phyloP scores from a whole-genome alignment of 2,329 filamentous ascomycete genomes.

The Alternaria incomplexa region DNA sequence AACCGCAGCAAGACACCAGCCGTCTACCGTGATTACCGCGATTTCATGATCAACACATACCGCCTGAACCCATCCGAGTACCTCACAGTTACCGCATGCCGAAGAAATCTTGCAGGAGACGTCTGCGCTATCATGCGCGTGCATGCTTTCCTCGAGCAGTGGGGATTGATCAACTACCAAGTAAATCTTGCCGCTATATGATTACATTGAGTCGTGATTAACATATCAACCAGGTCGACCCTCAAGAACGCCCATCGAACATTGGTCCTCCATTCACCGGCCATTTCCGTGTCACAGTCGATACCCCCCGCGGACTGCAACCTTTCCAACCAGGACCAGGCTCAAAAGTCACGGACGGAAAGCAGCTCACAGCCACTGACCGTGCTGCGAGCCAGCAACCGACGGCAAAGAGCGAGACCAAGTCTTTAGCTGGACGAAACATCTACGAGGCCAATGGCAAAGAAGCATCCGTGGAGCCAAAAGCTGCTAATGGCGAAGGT shows the following conservation, averaged over 20 bases:
- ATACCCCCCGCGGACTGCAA: slow-evolving; percentile 92
- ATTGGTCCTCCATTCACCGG: slow-evolving; percentile 97
- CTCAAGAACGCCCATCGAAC: slow-evolving; percentile 91
- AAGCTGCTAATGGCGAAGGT: slow-evolving; percentile 64
- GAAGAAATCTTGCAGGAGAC: slow-evolving; percentile 92
- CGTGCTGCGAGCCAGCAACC: slow-evolving; percentile 69
- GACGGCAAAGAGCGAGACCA: slow-evolving; percentile 78
- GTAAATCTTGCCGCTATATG: slow-evolving; percentile 57
- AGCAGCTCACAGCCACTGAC: slow-evolving; percentile 72
- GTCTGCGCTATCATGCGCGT: slow-evolving; percentile 99
- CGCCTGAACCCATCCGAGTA: slow-evolving; percentile 95
- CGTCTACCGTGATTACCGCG: slow-evolving; percentile 98
- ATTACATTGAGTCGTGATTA: neutral
- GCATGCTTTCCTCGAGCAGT: slow-evolving; percentile 96
- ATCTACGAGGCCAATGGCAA: slow-evolving; percentile 94
- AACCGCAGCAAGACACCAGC: slow-evolving; percentile 98
- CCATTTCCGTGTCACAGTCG: slow-evolving; percentile 94
- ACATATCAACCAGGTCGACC: slow-evolving; percentile 75
- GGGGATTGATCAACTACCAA: slow-evolving; percentile 99
- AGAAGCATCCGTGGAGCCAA: slow-evolving; percentile 73
- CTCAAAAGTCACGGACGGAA: slow-evolving; percentile 65
- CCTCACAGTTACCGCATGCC: slow-evolving; percentile 93
- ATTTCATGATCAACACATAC: slow-evolving; percentile 99
- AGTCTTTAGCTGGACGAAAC: slow-evolving; percentile 91
- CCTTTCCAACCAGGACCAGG: slow-evolving; percentile 91